These are phyloP conservation scores for Ophiostoma himal-ulmi DNA, from an alignment of 2,329 filamentous ascomycete species.

Conservation along the genomic window DNA sequence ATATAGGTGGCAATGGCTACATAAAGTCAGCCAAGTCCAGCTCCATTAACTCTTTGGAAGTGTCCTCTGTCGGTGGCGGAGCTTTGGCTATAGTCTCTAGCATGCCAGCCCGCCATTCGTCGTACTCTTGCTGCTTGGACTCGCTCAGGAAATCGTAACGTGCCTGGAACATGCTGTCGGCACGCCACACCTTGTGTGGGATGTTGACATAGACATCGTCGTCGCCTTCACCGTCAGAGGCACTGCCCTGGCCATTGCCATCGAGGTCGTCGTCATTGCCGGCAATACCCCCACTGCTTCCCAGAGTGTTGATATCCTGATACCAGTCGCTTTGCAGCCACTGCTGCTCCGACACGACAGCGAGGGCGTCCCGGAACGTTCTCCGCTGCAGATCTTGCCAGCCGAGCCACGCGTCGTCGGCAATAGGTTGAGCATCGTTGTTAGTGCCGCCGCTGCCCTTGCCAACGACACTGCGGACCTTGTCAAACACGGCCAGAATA, in stretches of 20 bases:
- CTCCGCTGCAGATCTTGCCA: constrained; percentile 46
- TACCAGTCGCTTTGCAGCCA: constrained; percentile 63
- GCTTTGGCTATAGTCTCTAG: constrained; percentile 31
- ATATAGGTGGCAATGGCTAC: neutral
- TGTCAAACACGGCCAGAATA: constrained; percentile 41
- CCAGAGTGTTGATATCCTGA: constrained; percentile 48
- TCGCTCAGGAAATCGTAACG: constrained; percentile 66
- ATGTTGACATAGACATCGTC: constrained; percentile 28
- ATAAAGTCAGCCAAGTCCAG: neutral
- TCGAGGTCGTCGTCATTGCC: constrained; percentile 33
- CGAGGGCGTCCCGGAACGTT: constrained; percentile 58
- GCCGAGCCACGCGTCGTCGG: constrained; percentile 46
- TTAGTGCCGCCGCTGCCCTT: neutral
- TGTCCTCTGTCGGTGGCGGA: neutral
- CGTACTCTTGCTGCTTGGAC: constrained; percentile 54
- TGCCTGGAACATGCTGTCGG: constrained; percentile 70
- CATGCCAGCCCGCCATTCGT: constrained; percentile 57
- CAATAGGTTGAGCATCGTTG: constrained; percentile 18
- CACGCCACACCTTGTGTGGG: constrained; percentile 41
- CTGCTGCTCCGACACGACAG: constrained; percentile 49
- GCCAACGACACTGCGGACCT: constrained; percentile 25
- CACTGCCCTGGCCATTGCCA: constrained; percentile 33
- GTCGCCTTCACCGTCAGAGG: constrained; percentile 36
- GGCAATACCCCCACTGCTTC: constrained; percentile 28
- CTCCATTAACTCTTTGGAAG: neutral